Percentiles rank a stretch among this genome's conserved stretches.
Evolutionary conservation across 2,329 filamentous ascomycete genomes (phyloP).

Genomic region (Diplodia corticola): DNA sequence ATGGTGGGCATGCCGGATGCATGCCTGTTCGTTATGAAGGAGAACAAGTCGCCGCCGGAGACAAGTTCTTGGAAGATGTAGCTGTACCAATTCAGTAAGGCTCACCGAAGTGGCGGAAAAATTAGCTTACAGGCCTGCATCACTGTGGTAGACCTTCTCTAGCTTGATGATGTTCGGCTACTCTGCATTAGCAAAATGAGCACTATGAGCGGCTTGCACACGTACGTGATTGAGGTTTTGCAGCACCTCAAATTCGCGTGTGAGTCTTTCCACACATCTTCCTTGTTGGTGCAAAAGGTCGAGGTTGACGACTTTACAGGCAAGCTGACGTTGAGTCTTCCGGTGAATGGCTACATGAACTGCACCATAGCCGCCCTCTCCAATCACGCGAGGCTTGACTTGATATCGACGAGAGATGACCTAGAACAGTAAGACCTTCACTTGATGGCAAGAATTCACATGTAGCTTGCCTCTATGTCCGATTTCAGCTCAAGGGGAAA

Average conservation of each 20-base stretch:
- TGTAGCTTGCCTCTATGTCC: slow-evolving; percentile 7
- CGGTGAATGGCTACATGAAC: slow-evolving; percentile 58
- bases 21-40: slow-evolving; percentile 55
- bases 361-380: slow-evolving; percentile 54
- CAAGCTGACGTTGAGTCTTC: slow-evolving; percentile 59
- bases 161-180: slow-evolving; percentile 61
- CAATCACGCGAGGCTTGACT: slow-evolving; percentile 54
- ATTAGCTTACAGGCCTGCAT: slow-evolving; percentile 50
- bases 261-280: slow-evolving; percentile 20
- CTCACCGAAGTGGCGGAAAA: background rate
- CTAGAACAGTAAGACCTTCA: background rate
- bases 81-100: slow-evolving; percentile 32
- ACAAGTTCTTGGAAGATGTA: slow-evolving; percentile 64
- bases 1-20: slow-evolving; percentile 48
- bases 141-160: slow-evolving; percentile 57
- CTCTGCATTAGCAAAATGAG: background rate
- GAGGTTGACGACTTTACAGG: slow-evolving; percentile 63
- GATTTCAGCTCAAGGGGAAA: background rate
- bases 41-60: slow-evolving; percentile 62
- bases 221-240: slow-evolving; percentile 55
- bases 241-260: slow-evolving; percentile 51
- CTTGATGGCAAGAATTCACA: background rate
- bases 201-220: background rate
- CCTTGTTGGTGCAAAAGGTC: background rate
- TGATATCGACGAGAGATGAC: slow-evolving; percentile 38